Base-by-base conservation (phyloP, 768 basidiomycete species). In the Leccinum pellstonianum region DNA sequence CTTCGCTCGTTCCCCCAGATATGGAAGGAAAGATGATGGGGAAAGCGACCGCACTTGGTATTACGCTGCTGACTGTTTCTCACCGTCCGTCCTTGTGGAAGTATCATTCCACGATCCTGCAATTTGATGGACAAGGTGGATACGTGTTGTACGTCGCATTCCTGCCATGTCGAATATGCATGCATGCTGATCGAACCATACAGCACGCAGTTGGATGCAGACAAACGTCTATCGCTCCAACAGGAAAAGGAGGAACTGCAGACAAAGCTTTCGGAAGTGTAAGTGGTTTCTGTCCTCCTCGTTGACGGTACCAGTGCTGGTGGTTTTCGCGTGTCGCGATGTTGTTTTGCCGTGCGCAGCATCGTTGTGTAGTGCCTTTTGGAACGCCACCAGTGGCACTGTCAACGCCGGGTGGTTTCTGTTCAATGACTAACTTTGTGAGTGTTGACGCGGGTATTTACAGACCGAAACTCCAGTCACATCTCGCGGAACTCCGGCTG, bases 1-100 rank as follows among this genome's bases (percentile, higher is more conserved):
- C 96, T 4, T 93, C 91, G 17, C 86, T 95, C 4, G 95, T 99
- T 8, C 95, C 95, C 3, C 83, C 88, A 5, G 93, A 95, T 55
- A 87, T 95, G 73, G 96, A 98, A 76, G 93, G 90, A 54, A 78
- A 82, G 75, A 95, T 98, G 93, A 98, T 96, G 87, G 91, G 93
- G 69, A 84, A 91, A 66, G 95, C 95, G 2, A 90, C 91, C 0
- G 77, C 81, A 54, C 79, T 97, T 27, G 91, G 90, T 2, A 98
- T 98, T 67, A 98, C 95, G 0, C 81, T 98, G 25, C 76, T 98
- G 63, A 98, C 95, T 1, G 95, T 98, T 33, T 96, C 94, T 38
- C 95, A 98, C 77, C 86, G 95, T 9, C 92, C 95, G 21, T 94
- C 92, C 29, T 73, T 98, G 62, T 98, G 95, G 93, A 88, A 89